Evolutionary conservation across 257 asterid genomes (phyloP).

Genomic region (Fraxinus excelsior): DNA sequence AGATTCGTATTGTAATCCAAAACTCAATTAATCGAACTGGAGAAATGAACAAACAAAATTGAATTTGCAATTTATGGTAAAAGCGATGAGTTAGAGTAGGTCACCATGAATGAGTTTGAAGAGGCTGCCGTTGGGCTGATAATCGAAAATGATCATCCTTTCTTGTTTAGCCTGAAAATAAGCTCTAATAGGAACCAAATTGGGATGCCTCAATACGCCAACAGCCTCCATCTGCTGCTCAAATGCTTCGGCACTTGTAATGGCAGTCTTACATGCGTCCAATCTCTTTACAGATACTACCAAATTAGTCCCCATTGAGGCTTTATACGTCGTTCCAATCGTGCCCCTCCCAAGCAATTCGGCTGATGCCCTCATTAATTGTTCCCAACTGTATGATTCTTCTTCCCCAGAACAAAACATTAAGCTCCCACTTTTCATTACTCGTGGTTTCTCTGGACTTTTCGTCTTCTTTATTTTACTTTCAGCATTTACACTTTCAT

Average conservation of each 20-base stretch:
- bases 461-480: slow-evolving; percentile 35
- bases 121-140: slow-evolving; percentile 96
- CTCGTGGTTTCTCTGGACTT: slow-evolving; percentile 28
- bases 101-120: slow-evolving; percentile 94
- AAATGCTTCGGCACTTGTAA: slow-evolving; percentile 68
- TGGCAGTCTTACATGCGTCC: slow-evolving; percentile 77
- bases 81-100: neutral
- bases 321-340: slow-evolving; percentile 94
- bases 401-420: slow-evolving; percentile 82
- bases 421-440: slow-evolving; percentile 59
- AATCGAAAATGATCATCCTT: slow-evolving; percentile 75
- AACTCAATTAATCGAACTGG: too few relatives aligned
- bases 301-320: slow-evolving; percentile 68
- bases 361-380: slow-evolving; percentile 91
- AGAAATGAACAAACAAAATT: neutral
- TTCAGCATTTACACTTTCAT: slow-evolving; percentile 30
- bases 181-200: slow-evolving; percentile 86
- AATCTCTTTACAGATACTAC: slow-evolving; percentile 79
- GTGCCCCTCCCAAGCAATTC: slow-evolving; percentile 96
- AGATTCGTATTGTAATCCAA: neutral
- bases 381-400: slow-evolving; percentile 63
- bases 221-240: slow-evolving; percentile 86
- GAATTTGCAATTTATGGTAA: neutral
- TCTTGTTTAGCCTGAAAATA: slow-evolving; percentile 93
- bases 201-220: slow-evolving; percentile 89